phyloP scores from a whole-genome alignment of 208 protist genomes.

The Crithidia fasciculata region DNA sequence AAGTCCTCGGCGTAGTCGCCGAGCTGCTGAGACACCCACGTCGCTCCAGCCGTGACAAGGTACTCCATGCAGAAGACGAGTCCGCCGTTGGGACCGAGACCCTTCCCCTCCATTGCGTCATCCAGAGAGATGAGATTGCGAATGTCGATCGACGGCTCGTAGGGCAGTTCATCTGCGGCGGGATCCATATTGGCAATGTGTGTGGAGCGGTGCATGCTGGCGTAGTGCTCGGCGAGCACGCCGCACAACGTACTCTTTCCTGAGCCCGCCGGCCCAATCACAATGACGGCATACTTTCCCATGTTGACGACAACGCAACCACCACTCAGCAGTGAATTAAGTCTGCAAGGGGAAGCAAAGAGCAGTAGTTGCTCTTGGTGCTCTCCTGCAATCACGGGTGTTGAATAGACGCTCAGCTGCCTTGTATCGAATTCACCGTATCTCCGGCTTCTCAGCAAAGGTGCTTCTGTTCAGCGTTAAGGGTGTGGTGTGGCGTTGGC shows the following conservation, averaged over 20 bases:
- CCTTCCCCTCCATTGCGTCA: conserved; percentile 90
- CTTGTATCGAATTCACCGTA: too few species aligned
- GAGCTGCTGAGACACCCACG: conserved; percentile 96
- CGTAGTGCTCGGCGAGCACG: conserved; percentile 86
- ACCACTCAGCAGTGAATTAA: too few species aligned
- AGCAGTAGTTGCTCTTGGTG: too few species aligned
- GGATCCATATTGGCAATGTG: conserved; percentile 99
- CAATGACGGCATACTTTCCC: conserved; percentile 91
- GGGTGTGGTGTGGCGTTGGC: too few species aligned
- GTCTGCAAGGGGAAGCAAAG: too few species aligned
- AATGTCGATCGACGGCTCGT: conserved; percentile 94
- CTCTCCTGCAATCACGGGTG: too few species aligned
- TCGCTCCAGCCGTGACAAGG: conserved; percentile 90
- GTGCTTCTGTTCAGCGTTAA: too few species aligned
- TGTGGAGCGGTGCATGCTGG: conserved; percentile 81
- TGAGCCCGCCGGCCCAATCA: conserved; percentile 92
- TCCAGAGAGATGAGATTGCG: conserved; percentile 95
- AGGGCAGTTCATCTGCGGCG: conserved; percentile 94
- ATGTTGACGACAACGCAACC: conserved; percentile 24
- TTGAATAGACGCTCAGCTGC: too few species aligned
- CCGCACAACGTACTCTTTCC: conserved; percentile 93
- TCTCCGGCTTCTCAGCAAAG: too few species aligned
- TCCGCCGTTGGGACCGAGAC: conserved; percentile 98
- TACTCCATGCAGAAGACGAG: conserved; percentile 99
- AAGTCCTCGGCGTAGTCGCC: conserved; percentile 95